phyloP scores from a whole-genome alignment of 441 rosid species.

The Lepidium campestre region DNA sequence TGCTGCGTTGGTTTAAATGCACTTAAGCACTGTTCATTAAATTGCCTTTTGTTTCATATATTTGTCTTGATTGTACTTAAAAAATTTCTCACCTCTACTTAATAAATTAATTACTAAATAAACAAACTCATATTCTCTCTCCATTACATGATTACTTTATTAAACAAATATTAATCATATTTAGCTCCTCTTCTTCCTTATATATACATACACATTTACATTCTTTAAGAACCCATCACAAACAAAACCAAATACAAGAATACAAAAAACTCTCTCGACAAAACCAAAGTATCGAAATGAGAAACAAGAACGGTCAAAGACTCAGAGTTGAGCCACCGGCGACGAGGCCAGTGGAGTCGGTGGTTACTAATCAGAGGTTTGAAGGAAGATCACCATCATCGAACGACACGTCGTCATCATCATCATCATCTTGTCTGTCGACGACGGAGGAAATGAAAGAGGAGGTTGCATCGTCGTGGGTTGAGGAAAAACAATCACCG shows the following conservation, averaged over 20 bases:
- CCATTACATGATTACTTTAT: slow-evolving; percentile 8
- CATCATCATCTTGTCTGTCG: slow-evolving; percentile 19
- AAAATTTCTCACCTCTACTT: background rate
- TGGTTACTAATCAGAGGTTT: background rate
- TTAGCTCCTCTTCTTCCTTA: slow-evolving; percentile 1
- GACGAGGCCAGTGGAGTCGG: background rate
- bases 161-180: slow-evolving; percentile 6
- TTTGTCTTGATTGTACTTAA: slow-evolving; percentile 14
- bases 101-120: background rate
- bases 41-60: slow-evolving; percentile 17
- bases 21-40: slow-evolving; percentile 5
- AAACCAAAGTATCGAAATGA: slow-evolving; percentile 14
- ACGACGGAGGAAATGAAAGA: slow-evolving; percentile 24
- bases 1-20: slow-evolving; percentile 7
- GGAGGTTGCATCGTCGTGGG: slow-evolving; percentile 29
- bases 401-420: slow-evolving; percentile 1
- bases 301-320: slow-evolving; percentile 15
- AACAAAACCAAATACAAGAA: background rate
- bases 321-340: background rate
- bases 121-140: slow-evolving; percentile 3
- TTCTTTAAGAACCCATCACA: background rate
- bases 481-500: background rate
- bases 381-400: background rate
- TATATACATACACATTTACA: background rate
- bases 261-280: slow-evolving; percentile 1